Conservation (phyloP, 208 protist species). For the Angomonas deanei region DNA sequence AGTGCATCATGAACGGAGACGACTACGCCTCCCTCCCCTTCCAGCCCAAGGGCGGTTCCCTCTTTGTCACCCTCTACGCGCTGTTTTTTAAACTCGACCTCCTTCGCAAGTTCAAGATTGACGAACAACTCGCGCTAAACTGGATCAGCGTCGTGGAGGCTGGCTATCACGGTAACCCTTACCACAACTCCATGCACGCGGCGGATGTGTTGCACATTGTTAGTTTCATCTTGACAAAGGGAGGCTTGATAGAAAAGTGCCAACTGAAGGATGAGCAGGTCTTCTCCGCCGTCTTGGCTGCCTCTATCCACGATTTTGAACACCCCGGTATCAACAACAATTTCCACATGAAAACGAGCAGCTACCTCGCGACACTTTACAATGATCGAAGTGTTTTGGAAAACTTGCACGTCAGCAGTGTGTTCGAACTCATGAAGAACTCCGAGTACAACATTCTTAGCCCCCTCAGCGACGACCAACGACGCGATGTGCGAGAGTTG, state of each 20-base stretch:
- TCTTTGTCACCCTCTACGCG: constrained; percentile 87
- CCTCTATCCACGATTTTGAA: constrained; percentile 95
- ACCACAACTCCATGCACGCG: constrained; percentile 93
- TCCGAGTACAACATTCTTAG: constrained; percentile 77
- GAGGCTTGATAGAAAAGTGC: constrained; percentile 64
- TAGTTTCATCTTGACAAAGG: constrained; percentile 78
- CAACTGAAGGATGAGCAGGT: constrained; percentile 78
- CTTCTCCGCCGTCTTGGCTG: constrained; percentile 86
- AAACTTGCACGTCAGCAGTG: constrained; percentile 88
- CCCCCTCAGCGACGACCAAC: constrained; percentile 69
- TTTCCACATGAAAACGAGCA: constrained; percentile 87
- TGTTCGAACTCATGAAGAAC: constrained; percentile 91
- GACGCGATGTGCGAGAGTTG: constrained; percentile 78
- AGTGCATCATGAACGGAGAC: constrained; percentile 70
- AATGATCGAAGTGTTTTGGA: constrained; percentile 95
- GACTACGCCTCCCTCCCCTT: constrained; percentile 52
- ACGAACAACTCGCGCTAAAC: constrained; percentile 85
- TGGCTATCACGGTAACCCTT: constrained; percentile 90
- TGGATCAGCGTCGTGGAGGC: constrained; percentile 87
- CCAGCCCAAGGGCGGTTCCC: constrained; percentile 64
- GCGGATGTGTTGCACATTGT: constrained; percentile 89
- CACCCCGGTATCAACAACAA: constrained; percentile 95
- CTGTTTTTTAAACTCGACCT: constrained; percentile 81
- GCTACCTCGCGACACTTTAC: constrained; percentile 88
- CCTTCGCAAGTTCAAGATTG: constrained; percentile 87